phyloP scores from a whole-genome alignment of 192 early-diverging fungal species.

The Linnemannia schmuckeri region DNA sequence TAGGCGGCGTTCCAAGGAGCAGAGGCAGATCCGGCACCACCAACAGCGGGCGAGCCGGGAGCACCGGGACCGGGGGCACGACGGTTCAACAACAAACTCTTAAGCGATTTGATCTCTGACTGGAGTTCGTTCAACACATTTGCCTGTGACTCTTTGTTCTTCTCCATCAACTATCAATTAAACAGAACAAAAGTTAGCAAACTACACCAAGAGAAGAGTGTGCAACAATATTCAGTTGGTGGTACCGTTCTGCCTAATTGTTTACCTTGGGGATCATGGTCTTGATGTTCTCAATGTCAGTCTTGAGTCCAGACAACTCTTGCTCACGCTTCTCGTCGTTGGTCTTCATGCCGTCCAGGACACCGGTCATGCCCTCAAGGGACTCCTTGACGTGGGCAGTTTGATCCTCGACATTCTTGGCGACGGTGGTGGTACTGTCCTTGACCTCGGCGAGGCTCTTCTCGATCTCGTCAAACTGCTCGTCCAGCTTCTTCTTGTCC shows the following conservation, averaged over 20 bases:
- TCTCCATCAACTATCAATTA: constrained; percentile 74
- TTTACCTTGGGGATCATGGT: constrained; percentile 82
- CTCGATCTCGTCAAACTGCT: constrained; percentile 68
- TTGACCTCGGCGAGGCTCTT: constrained; percentile 57
- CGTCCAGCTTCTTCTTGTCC: constrained; percentile 78
- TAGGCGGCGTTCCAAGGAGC: constrained; percentile 55
- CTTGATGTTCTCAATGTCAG: constrained; percentile 79
- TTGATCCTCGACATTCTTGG: constrained; percentile 75
- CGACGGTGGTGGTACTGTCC: constrained; percentile 41
- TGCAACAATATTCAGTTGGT: background rate
- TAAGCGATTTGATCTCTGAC: constrained; percentile 93
- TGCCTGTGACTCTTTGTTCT: constrained; percentile 77
- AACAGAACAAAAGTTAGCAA: background rate
- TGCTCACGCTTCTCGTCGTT: constrained; percentile 75
- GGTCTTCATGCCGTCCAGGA: constrained; percentile 72
- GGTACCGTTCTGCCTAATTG: background rate
- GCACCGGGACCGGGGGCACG: constrained; percentile 62
- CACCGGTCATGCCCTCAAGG: constrained; percentile 73
- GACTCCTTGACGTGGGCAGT: constrained; percentile 80
- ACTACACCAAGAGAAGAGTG: background rate
- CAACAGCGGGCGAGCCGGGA: background rate
- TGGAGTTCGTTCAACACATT: constrained; percentile 85
- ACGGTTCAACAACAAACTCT: constrained; percentile 90
- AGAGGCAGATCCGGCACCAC: constrained; percentile 41
- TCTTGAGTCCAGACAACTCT: constrained; percentile 79